Evolutionary conservation across 495 filamentous ascomycete genomes (phyloP).

Genomic region (Aspergillus incahuasiensis): DNA sequence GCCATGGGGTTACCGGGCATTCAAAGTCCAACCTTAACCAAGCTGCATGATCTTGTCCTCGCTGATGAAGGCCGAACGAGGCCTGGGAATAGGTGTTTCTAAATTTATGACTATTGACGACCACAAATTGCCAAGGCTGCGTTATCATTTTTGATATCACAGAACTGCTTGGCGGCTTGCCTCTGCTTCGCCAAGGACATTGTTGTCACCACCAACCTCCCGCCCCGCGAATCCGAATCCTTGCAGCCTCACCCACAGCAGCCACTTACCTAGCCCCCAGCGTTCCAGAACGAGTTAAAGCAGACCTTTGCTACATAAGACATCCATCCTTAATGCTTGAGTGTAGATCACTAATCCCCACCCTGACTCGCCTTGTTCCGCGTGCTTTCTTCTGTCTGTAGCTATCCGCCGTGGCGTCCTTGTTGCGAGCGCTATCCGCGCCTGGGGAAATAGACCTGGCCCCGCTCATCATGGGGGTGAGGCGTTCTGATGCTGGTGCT

Average conservation of each 20-base stretch:
- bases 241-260: slow-evolving; percentile 6
- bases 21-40: neutral
- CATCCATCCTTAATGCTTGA: slow-evolving; percentile 88
- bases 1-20: neutral
- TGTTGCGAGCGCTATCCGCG: slow-evolving; percentile 23
- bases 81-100: neutral
- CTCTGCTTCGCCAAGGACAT: slow-evolving; percentile 6
- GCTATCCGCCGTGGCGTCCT: slow-evolving; percentile 12
- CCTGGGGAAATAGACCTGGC: slow-evolving; percentile 28
- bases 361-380: slow-evolving; percentile 59
- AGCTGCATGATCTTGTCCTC: neutral
- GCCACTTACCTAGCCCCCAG: neutral
- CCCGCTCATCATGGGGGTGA: slow-evolving; percentile 32
- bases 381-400: slow-evolving; percentile 9
- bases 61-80: neutral
- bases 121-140: slow-evolving; percentile 1
- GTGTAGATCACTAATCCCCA: slow-evolving; percentile 79
- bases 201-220: neutral
- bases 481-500: slow-evolving; percentile 14
- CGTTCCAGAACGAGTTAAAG: slow-evolving; percentile 5
- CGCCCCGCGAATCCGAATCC: slow-evolving; percentile 2
- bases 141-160: slow-evolving; percentile 3
- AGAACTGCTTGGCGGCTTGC: neutral
- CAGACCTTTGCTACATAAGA: slow-evolving; percentile 60
- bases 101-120: slow-evolving; percentile 1